Base-by-base conservation (phyloP, 768 basidiomycete genomes). In the Tylopilus plumbeoviolaceoides region DNA sequence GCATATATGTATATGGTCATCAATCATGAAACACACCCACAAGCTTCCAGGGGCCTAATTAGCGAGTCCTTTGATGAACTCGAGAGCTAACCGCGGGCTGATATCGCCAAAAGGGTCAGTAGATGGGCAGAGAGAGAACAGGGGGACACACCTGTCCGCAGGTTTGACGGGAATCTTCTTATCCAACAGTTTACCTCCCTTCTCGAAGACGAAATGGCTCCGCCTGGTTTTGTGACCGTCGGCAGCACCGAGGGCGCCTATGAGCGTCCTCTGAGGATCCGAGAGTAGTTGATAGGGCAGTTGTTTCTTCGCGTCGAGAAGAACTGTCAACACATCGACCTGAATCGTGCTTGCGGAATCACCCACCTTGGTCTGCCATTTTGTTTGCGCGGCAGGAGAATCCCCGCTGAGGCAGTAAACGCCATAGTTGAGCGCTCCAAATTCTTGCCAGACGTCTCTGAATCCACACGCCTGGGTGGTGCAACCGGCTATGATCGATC, bases 391-490 rank as follows among this genome's bases (percentile, higher is more conserved):
- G 8, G 77, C 62, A 1, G 89, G 80, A 8, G 80, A 74, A 69
- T 95, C 93, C 6, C 84, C 83, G 66, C 89, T 92, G 51, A 98
- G 71, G 57, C 93, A 92, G 66, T 91, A 91, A 39, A 95, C 85
- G 48, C 77, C 77, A 68, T 84, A 97, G 27, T 59, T 58, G 53
- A 79, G 65, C 6, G 80, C 72, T 3, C 79, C 75, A 67, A 95
- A 95, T 57, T 89, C 85, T 5, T 84, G 79, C 67, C 87, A 90
- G 48, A 75, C 75, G 66, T 98, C 94, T 18, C 92, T 79, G 78
- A 89, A 98, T 5, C 85, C 89, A 66, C 95, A 98, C 0, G 95
- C 94, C 68, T 98, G 94, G 33, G 73, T 85, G 4, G 93, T 98
- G 73, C 95, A 97, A 30, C 95, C 93, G 48, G 88, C 89, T 90